These are phyloP conservation scores for Ogataea dorogensis DNA, from an alignment of 805 yeast genomes.

Conservation along the genomic window DNA sequence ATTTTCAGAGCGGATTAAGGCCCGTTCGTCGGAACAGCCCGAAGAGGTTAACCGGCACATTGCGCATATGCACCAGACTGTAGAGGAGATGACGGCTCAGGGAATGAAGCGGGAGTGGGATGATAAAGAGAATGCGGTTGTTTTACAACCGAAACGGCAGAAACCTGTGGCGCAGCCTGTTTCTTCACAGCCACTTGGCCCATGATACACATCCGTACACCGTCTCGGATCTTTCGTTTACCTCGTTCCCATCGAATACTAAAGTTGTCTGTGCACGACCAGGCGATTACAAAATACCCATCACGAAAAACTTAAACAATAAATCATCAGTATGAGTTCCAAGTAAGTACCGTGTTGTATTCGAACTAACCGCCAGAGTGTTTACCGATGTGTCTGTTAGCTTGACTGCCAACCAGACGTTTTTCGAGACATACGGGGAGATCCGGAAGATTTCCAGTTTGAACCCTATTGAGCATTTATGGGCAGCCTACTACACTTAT, in stretches of 20 bases:
- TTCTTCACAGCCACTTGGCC: no score
- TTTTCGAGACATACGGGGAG: constrained; percentile 24
- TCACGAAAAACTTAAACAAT: constrained; percentile 6
- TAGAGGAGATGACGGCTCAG: no score
- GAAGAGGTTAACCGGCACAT: no score
- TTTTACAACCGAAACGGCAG: not conserved
- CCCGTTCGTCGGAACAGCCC: no score
- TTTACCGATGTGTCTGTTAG: constrained; percentile 26
- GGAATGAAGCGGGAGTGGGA: no score
- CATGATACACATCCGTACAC: no score
- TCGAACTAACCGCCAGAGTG: constrained; percentile 22
- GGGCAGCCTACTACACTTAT: constrained; percentile 89
- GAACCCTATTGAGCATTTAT: constrained; percentile 59
- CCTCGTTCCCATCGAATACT: constrained; percentile 3
- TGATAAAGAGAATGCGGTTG: no score
- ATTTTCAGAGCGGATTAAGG: no score
- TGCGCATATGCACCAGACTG: no score
- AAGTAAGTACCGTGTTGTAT: constrained; percentile 5
- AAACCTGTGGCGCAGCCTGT: no score
- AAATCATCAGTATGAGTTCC: constrained; percentile 7
- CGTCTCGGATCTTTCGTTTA: constrained; percentile 5
- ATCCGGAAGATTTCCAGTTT: constrained; percentile 34
- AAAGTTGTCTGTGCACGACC: constrained; percentile 4
- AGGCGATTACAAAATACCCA: not conserved
- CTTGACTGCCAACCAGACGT: constrained; percentile 24